A percentile compares a stretch with the other conserved stretches of the same genome.
These are phyloP conservation scores for Thermothielavioides terrestris DNA, from an alignment of 495 filamentous ascomycete genomes.

Conservation along the genomic window DNA sequence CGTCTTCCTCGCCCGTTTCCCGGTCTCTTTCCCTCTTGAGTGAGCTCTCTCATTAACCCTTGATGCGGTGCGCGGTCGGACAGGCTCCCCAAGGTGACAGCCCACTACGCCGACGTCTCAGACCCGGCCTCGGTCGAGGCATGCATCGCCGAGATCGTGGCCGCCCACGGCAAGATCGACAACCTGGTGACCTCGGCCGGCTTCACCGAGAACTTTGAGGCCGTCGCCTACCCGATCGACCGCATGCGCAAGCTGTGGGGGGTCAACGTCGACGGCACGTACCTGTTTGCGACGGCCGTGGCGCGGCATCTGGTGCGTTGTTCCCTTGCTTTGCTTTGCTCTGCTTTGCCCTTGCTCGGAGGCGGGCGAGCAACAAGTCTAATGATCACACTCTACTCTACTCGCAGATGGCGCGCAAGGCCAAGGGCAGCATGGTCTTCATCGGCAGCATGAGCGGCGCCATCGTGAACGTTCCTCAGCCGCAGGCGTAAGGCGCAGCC, in stretches of 20 bases:
- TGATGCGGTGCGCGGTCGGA: too few relatives aligned
- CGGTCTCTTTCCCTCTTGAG: neutral
- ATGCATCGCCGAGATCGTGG: constrained; percentile 58
- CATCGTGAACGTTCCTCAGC: constrained; percentile 91
- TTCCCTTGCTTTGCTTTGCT: neutral
- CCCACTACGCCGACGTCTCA: constrained; percentile 83
- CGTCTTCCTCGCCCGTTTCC: constrained; percentile 16
- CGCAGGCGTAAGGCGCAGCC: constrained; percentile 68
- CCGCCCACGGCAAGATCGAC: constrained; percentile 72
- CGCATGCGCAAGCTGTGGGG: constrained; percentile 86
- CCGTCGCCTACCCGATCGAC: constrained; percentile 78
- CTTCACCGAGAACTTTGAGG: constrained; percentile 92
- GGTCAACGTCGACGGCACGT: constrained; percentile 92
- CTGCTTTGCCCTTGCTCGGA: neutral
- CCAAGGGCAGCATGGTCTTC: constrained; percentile 79
- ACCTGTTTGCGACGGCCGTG: constrained; percentile 74
- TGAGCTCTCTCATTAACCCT: neutral
- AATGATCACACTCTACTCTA: neutral
- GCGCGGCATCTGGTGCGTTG: constrained; percentile 67
- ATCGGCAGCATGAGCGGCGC: constrained; percentile 90
- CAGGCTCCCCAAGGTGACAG: constrained; percentile 73
- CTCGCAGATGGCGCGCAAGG: constrained; percentile 58
- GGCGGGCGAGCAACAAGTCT: neutral
- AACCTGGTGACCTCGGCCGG: constrained; percentile 91
- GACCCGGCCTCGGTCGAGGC: constrained; percentile 63